Conservation (phyloP, 2,329 filamentous ascomycete genomes). For the Fusarium transvaalense region DNA sequence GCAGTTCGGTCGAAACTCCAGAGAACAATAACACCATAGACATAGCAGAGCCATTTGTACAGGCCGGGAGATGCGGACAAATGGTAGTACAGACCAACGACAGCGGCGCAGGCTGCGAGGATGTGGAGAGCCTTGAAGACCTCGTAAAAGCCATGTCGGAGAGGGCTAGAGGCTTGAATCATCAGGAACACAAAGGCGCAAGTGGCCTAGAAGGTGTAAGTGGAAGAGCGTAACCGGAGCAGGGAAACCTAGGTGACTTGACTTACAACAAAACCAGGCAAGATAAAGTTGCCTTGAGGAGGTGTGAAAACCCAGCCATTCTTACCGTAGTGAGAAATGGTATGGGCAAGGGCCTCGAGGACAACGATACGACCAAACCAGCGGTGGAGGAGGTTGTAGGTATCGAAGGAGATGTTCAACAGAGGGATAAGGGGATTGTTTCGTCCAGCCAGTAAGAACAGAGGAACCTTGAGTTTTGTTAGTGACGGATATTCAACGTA, state of each 20-base stretch:
- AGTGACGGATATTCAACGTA: neutral
- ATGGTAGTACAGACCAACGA: slow-evolving; percentile 77
- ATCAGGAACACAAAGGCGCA: slow-evolving; percentile 72
- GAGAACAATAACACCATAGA: slow-evolving; percentile 72
- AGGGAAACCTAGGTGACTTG: neutral
- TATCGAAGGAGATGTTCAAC: slow-evolving; percentile 82
- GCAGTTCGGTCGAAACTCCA: slow-evolving; percentile 74
- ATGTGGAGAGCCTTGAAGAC: slow-evolving; percentile 82
- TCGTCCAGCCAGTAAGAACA: slow-evolving; percentile 79
- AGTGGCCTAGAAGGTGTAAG: slow-evolving; percentile 60
- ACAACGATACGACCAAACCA: slow-evolving; percentile 84
- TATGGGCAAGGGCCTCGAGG: slow-evolving; percentile 76
- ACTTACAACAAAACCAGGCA: slow-evolving; percentile 74
- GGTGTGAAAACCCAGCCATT: slow-evolving; percentile 61
- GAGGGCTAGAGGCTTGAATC: slow-evolving; percentile 76
- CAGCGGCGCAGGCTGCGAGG: slow-evolving; percentile 67
- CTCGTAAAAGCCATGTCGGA: slow-evolving; percentile 85
- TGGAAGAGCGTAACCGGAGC: neutral
- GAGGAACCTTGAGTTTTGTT: slow-evolving; percentile 62
- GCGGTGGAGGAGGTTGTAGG: slow-evolving; percentile 83
- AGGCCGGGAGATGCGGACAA: slow-evolving; percentile 61
- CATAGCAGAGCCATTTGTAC: slow-evolving; percentile 64
- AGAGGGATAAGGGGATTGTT: slow-evolving; percentile 83
- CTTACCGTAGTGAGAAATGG: slow-evolving; percentile 68
- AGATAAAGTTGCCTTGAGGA: slow-evolving; percentile 60